These are phyloP conservation scores for Suillus bovinus DNA, from an alignment of 768 basidiomycete species.

Conservation along the genomic window DNA sequence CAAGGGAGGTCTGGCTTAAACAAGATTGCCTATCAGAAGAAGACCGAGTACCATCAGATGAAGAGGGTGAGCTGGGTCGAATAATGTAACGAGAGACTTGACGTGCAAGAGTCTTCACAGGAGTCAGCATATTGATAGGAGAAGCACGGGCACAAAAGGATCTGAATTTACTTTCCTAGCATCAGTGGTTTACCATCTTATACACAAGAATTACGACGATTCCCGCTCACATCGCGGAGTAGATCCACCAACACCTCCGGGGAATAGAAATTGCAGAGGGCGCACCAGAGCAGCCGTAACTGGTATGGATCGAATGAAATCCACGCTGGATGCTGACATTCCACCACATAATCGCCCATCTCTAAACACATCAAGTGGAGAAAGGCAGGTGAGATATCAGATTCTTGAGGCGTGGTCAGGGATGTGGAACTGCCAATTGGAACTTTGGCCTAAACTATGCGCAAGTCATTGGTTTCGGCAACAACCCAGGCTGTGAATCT, in stretches of 20 bases:
- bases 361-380: background rate
- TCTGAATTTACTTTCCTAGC: background rate
- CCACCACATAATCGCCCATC: background rate
- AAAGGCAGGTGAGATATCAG: background rate
- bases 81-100: background rate
- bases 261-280: background rate
- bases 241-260: background rate
- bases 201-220: background rate
- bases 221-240: background rate
- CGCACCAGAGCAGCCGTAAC: background rate
- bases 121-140: background rate
- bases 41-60: background rate
- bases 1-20: background rate
- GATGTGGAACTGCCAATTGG: background rate
- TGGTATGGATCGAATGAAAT: background rate
- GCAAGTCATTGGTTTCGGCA: background rate
- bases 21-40: background rate
- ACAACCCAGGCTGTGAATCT: background rate
- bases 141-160: background rate
- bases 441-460: background rate
- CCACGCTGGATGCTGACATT: background rate
- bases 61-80: background rate
- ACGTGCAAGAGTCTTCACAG: background rate
- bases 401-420: constrained; percentile 1
- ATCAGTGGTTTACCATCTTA: background rate